Conservation (phyloP, 306 rosid genomes). For the Trichosanthes truncata region DNA sequence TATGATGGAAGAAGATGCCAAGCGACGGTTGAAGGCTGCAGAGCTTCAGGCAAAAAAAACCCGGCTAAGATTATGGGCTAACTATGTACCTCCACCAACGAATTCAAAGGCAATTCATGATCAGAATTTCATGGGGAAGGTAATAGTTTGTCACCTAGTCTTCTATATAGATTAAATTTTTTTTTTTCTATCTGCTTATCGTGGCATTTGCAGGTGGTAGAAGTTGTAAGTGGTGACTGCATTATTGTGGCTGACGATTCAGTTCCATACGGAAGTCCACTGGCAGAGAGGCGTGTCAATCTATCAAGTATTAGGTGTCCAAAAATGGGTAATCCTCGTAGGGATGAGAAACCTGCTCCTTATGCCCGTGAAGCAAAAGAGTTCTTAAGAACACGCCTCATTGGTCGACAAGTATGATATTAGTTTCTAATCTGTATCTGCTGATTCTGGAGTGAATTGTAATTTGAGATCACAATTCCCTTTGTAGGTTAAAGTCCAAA, state of each 20-base stretch:
- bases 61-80: constrained; percentile 75
- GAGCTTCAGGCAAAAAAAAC: constrained; percentile 83
- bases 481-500: constrained; percentile 79
- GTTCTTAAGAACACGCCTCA: constrained; percentile 80
- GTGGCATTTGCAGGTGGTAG: constrained; percentile 63
- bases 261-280: constrained; percentile 76
- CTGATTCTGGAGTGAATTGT: background rate
- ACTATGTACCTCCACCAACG: constrained; percentile 79
- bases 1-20: constrained; percentile 96
- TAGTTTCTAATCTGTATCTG: constrained; percentile 10
- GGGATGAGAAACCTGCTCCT: constrained; percentile 95
- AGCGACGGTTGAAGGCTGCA: constrained; percentile 68
- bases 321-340: constrained; percentile 91
- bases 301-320: constrained; percentile 98
- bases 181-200: background rate
- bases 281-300: constrained; percentile 93
- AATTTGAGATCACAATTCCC: background rate
- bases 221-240: constrained; percentile 99
- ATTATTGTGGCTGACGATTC: constrained; percentile 90
- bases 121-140: constrained; percentile 96
- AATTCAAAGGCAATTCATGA: constrained; percentile 96
- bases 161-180: background rate
- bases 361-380: constrained; percentile 99
- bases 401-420: constrained; percentile 74
- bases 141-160: constrained; percentile 19